Evolutionary conservation across 2,329 filamentous ascomycete genomes (phyloP), one percentile per base, ranked within the genome.

Genomic region (Venturia pyrina): DNA sequence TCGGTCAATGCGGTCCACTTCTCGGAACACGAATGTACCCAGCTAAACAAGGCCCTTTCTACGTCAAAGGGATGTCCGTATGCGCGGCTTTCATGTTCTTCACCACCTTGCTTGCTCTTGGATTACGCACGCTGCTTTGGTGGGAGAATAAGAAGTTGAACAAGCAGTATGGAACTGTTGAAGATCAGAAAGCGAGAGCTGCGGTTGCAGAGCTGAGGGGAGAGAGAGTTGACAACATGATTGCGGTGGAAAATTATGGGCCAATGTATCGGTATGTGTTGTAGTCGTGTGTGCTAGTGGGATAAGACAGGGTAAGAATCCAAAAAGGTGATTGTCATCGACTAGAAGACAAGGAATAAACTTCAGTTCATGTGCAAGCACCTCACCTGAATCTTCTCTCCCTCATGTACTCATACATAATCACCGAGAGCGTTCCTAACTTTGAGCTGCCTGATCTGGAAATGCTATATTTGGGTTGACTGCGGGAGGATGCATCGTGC

Each of bases 1-100:
- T 96, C 15, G 93, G 91, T 0, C 91, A 96, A 77, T 88, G 87
- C 68, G 91, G 91, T 0, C 90, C 91, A 1, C 76, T 85, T 11
- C 70, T 84, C 0, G 82, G 82, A 0, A 82, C 80, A 19, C 77
- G 81, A 66, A 71, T 85, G 21, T 85, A 83, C 71, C 82, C 82
- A 0, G 76, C 80, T n/a, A 72, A 69, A 0, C 80, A 84, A 64
- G 79, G 75, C 0, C 82, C 82, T 32, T 78, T 74, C 61, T 85
- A 81, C 72, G 75, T 78, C 0, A 76, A 71, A 62, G 82, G 82
- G 0, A 83, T 83, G 80, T 71, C 71, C 1, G 73, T 81, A 8
- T 84, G 83, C 72, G 80, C 81, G 1, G 73, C 67, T 0, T 80
- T 80, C 34, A 85, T 85, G 83, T 69, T 75, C 13, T 77, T 77